phyloP scores from a whole-genome alignment of 1,284 basidiomycete species.

The Pseudomicrostroma phylloplanum region DNA sequence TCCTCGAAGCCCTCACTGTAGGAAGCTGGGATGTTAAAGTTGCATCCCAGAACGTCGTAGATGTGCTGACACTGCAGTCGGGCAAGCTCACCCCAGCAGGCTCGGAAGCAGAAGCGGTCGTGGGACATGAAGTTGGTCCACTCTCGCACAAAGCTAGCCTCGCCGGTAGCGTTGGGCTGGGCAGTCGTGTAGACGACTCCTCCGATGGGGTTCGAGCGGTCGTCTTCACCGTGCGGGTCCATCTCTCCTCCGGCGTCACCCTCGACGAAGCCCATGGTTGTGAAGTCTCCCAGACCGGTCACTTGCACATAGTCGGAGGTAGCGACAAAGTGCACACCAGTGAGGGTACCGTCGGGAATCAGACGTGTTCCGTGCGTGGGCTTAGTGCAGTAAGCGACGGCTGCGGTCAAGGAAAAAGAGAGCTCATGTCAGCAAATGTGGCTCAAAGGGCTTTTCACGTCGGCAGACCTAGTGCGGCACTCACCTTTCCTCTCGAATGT shows the following conservation, averaged over 20 bases:
- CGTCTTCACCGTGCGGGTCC: slow-evolving; percentile 45
- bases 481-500: background rate
- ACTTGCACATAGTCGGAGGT: slow-evolving; percentile 45
- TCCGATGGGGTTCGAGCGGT: slow-evolving; percentile 39
- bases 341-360: slow-evolving; percentile 44
- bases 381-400: slow-evolving; percentile 47
- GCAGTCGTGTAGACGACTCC: slow-evolving; percentile 43
- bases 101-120: slow-evolving; percentile 42
- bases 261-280: slow-evolving; percentile 24
- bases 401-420: slow-evolving; percentile 17
- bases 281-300: slow-evolving; percentile 37
- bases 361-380: slow-evolving; percentile 42
- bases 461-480: background rate
- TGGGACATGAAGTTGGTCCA: slow-evolving; percentile 42
- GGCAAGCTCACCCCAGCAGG: slow-evolving; percentile 33
- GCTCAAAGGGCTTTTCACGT: background rate
- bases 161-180: slow-evolving; percentile 26
- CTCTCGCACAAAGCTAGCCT: slow-evolving; percentile 22
- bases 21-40: slow-evolving; percentile 41
- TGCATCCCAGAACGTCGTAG: slow-evolving; percentile 45
- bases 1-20: slow-evolving; percentile 37
- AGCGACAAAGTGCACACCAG: slow-evolving; percentile 42
- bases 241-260: slow-evolving; percentile 44
- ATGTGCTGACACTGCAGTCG: slow-evolving; percentile 40
- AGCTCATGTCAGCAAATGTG: background rate